Evolutionary conservation across 176 grass and related monocot genomes (phyloP), one percentile per base, ranked within the genome.

Genomic region (Oryza nivara): DNA sequence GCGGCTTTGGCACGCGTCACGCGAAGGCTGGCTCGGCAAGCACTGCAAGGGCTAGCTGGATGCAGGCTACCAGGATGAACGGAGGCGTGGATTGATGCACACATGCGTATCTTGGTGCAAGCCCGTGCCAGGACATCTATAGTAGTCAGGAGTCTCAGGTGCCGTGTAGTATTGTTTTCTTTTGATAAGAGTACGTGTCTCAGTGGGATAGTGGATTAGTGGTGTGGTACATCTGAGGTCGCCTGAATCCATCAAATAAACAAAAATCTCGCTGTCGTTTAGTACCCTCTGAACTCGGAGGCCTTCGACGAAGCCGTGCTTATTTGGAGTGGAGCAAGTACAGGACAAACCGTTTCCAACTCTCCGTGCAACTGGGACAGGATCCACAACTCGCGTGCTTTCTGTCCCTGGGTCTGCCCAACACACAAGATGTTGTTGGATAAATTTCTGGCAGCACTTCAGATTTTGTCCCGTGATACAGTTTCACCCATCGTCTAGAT

Each of bases 291-390:
- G 46, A 54, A n/a, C 68, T 32, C 68, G 17, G 44, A 6, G 71
- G 72, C 78, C 77, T 85, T 89, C 77, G 17, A 3, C 22, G 88
- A 85, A 89, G 30, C 34, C 28, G 69, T 61, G 5, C 8, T 11
- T 41, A 41, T 41, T 35, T 34, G 44, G 30, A 67, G 72, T 11
- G 34, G 6, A 58, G 6, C 19, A 63, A 63, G 58, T 63, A 28
- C 25, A 47, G 67, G 80, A 36, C 35, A 49, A 15, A 14, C 36
- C 46, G 19, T 10, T 44, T 44, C 43, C 43, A 44, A 44, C 43
- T 44, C 66, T 35, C 20, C 56, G 6, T 61, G 58, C 58, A 63
- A 63, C n/a, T 63, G 58, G 46, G 47, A 49, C 84, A 82, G 49
- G 48, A 90, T 86, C 73, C 88, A 73, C 11, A 10, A 7, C 68